Conservation (phyloP, 2,329 filamentous ascomycete genomes). For the Fonsecaea pedrosoi region DNA sequence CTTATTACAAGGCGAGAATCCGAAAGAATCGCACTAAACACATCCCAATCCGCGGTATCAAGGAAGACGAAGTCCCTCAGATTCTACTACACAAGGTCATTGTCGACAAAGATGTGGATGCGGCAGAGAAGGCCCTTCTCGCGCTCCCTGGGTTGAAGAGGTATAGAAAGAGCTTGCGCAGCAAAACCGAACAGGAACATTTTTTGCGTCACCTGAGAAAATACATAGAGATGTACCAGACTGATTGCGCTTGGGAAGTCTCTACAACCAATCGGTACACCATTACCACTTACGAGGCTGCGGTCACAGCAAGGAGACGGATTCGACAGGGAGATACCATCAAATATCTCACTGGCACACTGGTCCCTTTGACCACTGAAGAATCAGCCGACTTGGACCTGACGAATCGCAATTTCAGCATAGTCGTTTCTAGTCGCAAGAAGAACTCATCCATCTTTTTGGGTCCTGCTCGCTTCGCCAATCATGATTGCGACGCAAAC, state of each 20-base stretch:
- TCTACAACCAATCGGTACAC: slow-evolving; percentile 94
- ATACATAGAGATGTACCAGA: slow-evolving; percentile 90
- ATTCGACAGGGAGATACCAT: slow-evolving; percentile 85
- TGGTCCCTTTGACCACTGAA: slow-evolving; percentile 89
- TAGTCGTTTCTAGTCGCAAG: slow-evolving; percentile 90
- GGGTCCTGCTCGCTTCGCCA: slow-evolving; percentile 93
- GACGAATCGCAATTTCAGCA: slow-evolving; percentile 92
- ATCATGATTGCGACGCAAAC: slow-evolving; percentile 95
- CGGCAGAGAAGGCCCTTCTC: slow-evolving; percentile 75
- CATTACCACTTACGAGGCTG: slow-evolving; percentile 86
- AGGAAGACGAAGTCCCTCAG: slow-evolving; percentile 66
- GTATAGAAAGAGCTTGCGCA: slow-evolving; percentile 71
- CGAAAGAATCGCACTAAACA: slow-evolving; percentile 92
- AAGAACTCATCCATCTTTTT: slow-evolving; percentile 92
- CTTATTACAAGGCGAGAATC: slow-evolving; percentile 95
- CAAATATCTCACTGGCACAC: slow-evolving; percentile 88
- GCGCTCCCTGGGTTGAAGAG: slow-evolving; percentile 74
- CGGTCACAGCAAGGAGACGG: slow-evolving; percentile 77
- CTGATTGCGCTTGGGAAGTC: slow-evolving; percentile 94
- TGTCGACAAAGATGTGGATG: slow-evolving; percentile 72
- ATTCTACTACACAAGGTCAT: slow-evolving; percentile 72
- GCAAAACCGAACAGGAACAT: slow-evolving; percentile 81
- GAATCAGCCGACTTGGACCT: slow-evolving; percentile 83
- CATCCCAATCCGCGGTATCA: slow-evolving; percentile 79
- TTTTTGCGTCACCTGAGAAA: slow-evolving; percentile 85